These are phyloP conservation scores for Salvia rosmarinus DNA, from an alignment of 257 asterid genomes.

Conservation along the genomic window DNA sequence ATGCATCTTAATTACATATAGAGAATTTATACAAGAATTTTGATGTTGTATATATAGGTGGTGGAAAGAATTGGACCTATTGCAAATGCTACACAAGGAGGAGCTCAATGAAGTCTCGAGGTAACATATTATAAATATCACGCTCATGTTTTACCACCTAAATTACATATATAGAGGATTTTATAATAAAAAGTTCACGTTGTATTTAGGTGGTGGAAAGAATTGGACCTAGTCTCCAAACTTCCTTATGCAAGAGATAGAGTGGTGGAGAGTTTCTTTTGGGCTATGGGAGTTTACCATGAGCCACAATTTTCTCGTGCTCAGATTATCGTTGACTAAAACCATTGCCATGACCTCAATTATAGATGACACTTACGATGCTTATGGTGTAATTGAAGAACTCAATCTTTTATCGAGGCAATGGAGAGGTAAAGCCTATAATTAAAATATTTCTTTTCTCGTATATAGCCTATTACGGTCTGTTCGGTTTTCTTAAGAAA, in stretches of 20 bases:
- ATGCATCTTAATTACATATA: not conserved
- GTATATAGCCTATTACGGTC: no score
- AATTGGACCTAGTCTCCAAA: conserved; percentile 19
- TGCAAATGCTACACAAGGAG: conserved; percentile 30
- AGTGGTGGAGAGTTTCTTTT: conserved; percentile 7
- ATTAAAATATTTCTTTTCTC: no score
- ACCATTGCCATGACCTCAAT: not conserved
- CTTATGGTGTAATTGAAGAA: not conserved
- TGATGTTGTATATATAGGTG: no score
- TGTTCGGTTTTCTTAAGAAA: no score
- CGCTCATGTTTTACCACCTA: no score
- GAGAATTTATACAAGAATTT: not conserved
- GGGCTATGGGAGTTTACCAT: conserved; percentile 1
- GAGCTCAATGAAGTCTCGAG: conserved; percentile 27
- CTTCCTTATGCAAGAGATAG: conserved; percentile 18
- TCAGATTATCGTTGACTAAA: not conserved
- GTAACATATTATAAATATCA: not conserved
- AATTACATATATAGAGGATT: not conserved
- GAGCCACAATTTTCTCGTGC: not conserved
- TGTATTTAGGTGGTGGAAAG: conserved; percentile 33
- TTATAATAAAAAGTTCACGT: not conserved
- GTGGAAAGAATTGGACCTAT: conserved; percentile 32
- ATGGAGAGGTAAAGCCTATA: not conserved
- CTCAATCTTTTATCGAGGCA: not conserved
- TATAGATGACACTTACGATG: not conserved